Conservation (phyloP, 306 rosid species). For the Hippophae rhamnoides region DNA sequence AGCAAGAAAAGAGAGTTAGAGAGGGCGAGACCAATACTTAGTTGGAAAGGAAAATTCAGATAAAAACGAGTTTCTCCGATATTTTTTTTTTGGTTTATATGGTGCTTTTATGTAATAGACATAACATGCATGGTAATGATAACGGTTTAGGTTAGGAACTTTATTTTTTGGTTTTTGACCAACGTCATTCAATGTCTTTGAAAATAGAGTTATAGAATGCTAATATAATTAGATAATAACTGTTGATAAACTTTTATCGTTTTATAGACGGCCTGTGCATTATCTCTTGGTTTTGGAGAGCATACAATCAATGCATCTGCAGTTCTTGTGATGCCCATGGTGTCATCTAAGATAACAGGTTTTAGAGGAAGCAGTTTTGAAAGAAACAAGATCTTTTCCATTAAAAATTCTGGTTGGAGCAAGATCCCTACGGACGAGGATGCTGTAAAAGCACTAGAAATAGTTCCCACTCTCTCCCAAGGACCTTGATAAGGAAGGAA, state of each 20-base stretch:
- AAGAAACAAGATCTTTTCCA: slow-evolving; percentile 48
- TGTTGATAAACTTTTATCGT: slow-evolving; percentile 14
- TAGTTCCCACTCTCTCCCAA: slow-evolving; percentile 20
- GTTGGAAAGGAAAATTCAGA: too few relatives aligned
- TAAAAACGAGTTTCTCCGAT: too few relatives aligned
- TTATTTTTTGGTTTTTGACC: too few relatives aligned
- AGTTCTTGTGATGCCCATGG: slow-evolving; percentile 93
- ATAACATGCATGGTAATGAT: too few relatives aligned
- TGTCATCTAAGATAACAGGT: slow-evolving; percentile 89
- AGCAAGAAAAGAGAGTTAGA: too few relatives aligned
- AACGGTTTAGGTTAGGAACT: too few relatives aligned
- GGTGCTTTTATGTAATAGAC: too few relatives aligned
- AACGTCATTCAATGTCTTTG: too few relatives aligned
- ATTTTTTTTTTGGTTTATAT: too few relatives aligned
- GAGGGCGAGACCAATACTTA: too few relatives aligned
- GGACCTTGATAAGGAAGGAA: slow-evolving; percentile 37
- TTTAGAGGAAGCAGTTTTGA: slow-evolving; percentile 76
- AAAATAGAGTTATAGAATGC: too few relatives aligned
- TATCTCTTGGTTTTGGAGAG: slow-evolving; percentile 80
- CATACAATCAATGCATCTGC: slow-evolving; percentile 84
- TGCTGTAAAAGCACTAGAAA: slow-evolving; percentile 33
- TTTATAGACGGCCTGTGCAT: slow-evolving; percentile 61
- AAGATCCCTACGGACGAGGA: slow-evolving; percentile 57
- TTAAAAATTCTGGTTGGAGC: slow-evolving; percentile 58
- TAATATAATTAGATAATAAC: not conserved